These are phyloP conservation scores for Atkinsonella texensis DNA, from an alignment of 2,329 filamentous ascomycete genomes.

Conservation along the genomic window DNA sequence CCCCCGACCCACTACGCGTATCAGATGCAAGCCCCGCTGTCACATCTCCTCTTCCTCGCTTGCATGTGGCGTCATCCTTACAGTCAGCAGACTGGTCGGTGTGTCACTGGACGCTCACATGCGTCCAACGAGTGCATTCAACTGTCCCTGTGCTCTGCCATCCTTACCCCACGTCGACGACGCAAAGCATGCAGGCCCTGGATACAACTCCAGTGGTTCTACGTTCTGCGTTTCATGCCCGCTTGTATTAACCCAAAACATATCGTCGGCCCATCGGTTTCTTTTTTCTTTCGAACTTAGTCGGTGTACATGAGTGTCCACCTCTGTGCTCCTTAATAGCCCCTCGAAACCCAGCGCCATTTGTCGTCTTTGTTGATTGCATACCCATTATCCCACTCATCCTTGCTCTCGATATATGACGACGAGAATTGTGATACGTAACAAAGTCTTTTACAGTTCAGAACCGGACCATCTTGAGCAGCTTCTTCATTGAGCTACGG, in stretches of 20 bases:
- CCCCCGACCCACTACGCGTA: too few relatives aligned
- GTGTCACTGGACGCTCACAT: conserved; percentile 2
- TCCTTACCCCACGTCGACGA: too few relatives aligned
- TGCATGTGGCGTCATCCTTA: conserved; percentile 1
- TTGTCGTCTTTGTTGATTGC: background rate
- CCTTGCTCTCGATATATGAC: background rate
- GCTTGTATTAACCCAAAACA: background rate
- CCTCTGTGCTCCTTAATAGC: background rate
- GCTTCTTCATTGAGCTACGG: too few relatives aligned
- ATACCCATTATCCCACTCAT: background rate
- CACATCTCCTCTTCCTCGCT: background rate
- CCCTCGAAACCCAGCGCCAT: background rate
- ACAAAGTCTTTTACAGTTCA: too few relatives aligned
- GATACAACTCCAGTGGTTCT: background rate
- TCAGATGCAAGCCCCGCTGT: background rate
- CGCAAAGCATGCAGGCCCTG: background rate
- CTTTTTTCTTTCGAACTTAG: background rate
- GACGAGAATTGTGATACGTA: too few relatives aligned
- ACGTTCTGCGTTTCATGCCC: background rate
- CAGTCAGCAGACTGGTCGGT: conserved; percentile 1
- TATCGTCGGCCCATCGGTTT: background rate
- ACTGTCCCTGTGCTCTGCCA: background rate
- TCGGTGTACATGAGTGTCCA: background rate
- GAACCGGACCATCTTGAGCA: too few relatives aligned
- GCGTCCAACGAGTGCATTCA: background rate